phyloP scores from a whole-genome alignment of 805 yeast genomes.

The Saccharomycopsis capsularis region DNA sequence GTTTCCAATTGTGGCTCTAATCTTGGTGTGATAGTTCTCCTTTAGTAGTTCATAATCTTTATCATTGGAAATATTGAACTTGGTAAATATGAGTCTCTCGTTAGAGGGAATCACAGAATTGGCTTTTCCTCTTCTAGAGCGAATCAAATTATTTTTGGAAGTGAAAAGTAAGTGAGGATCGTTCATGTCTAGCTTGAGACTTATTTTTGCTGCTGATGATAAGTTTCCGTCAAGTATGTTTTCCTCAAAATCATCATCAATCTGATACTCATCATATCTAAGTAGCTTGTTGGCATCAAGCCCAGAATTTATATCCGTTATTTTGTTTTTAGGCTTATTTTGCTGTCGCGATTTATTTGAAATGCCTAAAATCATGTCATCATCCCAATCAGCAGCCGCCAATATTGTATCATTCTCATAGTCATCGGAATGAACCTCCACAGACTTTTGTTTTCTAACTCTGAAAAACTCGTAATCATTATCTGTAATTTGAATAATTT shows the following conservation, averaged over 20 bases:
- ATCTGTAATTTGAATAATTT: slow-evolving; percentile 23
- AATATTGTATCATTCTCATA: slow-evolving; percentile 51
- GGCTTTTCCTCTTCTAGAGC: slow-evolving; percentile 16
- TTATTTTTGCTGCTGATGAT: slow-evolving; percentile 21
- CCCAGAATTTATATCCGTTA: slow-evolving; percentile 16
- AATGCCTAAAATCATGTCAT: slow-evolving; percentile 48
- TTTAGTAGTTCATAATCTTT: slow-evolving; percentile 73
- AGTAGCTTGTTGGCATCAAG: slow-evolving; percentile 20
- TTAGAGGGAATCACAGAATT: slow-evolving; percentile 43
- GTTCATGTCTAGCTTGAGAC: slow-evolving; percentile 65
- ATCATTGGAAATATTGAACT: slow-evolving; percentile 86
- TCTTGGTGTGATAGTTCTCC: slow-evolving; percentile 83
- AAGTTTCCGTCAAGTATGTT: slow-evolving; percentile 65
- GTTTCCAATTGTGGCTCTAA: slow-evolving; percentile 88
- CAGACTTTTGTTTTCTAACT: slow-evolving; percentile 21
- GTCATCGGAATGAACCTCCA: slow-evolving; percentile 17
- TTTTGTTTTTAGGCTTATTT: slow-evolving; percentile 24
- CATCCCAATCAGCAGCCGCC: slow-evolving; percentile 77
- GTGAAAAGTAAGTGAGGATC: slow-evolving; percentile 72
- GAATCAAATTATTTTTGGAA: not conserved
- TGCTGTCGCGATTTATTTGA: not conserved
- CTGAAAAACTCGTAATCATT: slow-evolving; percentile 26
- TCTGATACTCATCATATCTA: slow-evolving; percentile 30
- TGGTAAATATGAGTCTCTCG: slow-evolving; percentile 47
- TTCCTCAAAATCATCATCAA: slow-evolving; percentile 57